Base-by-base conservation (phyloP, 2,329 filamentous ascomycete species). In the Iodosphaeria phyllophila region DNA sequence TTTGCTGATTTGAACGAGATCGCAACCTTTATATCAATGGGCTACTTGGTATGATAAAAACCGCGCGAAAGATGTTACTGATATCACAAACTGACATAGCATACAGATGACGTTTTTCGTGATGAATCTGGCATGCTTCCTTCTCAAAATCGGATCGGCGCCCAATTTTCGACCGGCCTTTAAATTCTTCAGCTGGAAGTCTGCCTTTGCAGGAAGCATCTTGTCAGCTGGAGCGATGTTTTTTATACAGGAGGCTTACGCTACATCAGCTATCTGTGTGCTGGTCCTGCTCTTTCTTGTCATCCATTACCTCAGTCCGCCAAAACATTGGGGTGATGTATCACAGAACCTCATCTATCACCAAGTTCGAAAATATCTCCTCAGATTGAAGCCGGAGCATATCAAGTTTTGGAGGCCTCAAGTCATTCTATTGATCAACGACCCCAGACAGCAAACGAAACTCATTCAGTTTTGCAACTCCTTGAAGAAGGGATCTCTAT, bases 341-440 rank as follows among this genome's bases (percentile, higher is more conserved):
- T 84, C 77, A 6, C 82, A 92, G 39, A 84, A 79, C 38, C 53
- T 92, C 31, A 91, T 92, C 26, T 92, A 91, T 40, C 52, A 68
- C 32, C 82, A 92, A 51, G 80, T 91, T 9, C 66, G 82, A 30
- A 92, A 92, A 39, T 91, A 92, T 40, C 51, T 92, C 16, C 55
- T 92, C 16, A 69, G 80, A n/a, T 54, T 92, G 16, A 73, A 70
- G 24, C 79, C 80, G 18, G 82, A 92, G 38, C 82, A 92, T 42
- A 83, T 92, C 47, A 92, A 92, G 41, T 92, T 91, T 44, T 92
- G 83, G 82, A 64, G 82, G 25, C 82, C 82, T 1, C 82, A 91
- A 35, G 84, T 92, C 21, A 64, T 92, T 23, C 58, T 92, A 0
- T 65, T 92, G 26, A 69, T 89, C 34, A 89, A 86, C 41, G 69